Evolutionary conservation across 2,329 filamentous ascomycete genomes (phyloP), one percentile per base, ranked within the genome.

Genomic region (Paecilomyces sp.): DNA sequence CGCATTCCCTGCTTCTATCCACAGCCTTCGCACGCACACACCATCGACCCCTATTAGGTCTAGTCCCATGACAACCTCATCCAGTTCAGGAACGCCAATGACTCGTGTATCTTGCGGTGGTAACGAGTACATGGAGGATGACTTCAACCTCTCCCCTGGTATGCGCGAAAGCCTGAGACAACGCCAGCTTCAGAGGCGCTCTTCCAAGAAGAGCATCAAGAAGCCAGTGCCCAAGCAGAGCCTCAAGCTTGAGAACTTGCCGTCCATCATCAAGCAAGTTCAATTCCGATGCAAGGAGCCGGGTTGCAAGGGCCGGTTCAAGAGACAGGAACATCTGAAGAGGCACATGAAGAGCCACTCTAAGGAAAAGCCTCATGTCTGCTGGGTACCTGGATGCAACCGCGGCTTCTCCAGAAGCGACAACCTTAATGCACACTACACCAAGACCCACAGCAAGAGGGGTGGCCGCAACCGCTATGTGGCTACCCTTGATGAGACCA

Each of bases 321-420:
- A 79, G 68, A 68, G 80, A 55, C 77, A 79, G 61, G 79, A 81
- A 62, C 79, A 81, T 59, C 67, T 81, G 18, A 80, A 80, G 68
- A 69, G 79, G 11, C 80, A 82, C 64, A 75, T 77, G 69, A 77
- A 75, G 66, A 80, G 74, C 15, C 78, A 80, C 58, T 77, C 77
- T 33, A 74, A 76, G 60, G 74, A 77, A 56, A 76, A 76, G 65
- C 73, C 73, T 3, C 74, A 77, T 65, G 70, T 73, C 8, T 79
- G 77, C 61, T 78, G 76, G 77, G 75, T 77, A 2, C 74, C 75
- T 1, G 75, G 71, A 9, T 79, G 76, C 60, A 71, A 74, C 54
- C 70, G 73, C 7, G 71, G 71, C 2, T 79, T 79, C 62, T 76
- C 74, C 3, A 69, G 77, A 53, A 78, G 74, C 25, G 77, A 79